Percentiles rank a stretch among this genome's conserved stretches.
Evolutionary conservation across 192 early-diverging fungal genomes (phyloP).

Genomic region (Coemansia sp.): DNA sequence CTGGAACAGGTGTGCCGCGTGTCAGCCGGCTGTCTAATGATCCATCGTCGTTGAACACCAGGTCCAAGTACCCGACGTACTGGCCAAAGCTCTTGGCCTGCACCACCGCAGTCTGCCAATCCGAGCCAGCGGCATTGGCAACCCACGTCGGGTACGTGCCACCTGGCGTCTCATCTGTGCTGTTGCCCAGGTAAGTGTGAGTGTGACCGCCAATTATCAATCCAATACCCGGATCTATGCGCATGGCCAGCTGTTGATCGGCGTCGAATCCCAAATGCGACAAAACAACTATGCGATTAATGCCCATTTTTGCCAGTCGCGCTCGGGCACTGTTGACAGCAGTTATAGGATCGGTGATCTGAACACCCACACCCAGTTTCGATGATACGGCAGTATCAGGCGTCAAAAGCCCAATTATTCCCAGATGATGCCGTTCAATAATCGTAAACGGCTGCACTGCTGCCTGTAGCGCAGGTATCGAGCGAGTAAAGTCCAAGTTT

Average conservation of each 20-base stretch:
- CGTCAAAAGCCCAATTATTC: conserved; percentile 69
- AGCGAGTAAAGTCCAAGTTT: conserved; percentile 61
- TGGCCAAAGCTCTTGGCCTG: conserved; percentile 71
- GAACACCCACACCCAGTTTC: conserved; percentile 47
- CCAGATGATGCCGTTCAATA: conserved; percentile 67
- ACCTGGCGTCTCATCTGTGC: not conserved
- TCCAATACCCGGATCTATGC: conserved; percentile 57
- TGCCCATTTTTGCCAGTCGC: conserved; percentile 60
- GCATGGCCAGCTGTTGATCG: conserved; percentile 63
- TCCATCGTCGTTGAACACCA: conserved; percentile 63
- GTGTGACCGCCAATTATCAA: conserved; percentile 78
- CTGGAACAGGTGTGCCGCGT: conserved; percentile 60
- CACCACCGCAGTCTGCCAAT: conserved; percentile 69
- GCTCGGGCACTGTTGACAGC: conserved; percentile 63
- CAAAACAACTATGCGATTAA: conserved; percentile 67
- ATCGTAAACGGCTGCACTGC: conserved; percentile 71
- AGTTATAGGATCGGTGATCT: conserved; percentile 60
- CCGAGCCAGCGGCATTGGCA: conserved; percentile 48
- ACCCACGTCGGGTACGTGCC: conserved; percentile 74
- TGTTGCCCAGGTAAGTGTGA: conserved; percentile 60
- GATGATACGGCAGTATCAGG: conserved; percentile 61
- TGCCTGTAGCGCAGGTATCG: conserved; percentile 50
- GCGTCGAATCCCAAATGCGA: conserved; percentile 74
- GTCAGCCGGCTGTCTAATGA: conserved; percentile 56
- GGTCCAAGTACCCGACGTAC: conserved; percentile 66